phyloP scores from a whole-genome alignment of 768 basidiomycete species.

The Thelephora ganbajun region DNA sequence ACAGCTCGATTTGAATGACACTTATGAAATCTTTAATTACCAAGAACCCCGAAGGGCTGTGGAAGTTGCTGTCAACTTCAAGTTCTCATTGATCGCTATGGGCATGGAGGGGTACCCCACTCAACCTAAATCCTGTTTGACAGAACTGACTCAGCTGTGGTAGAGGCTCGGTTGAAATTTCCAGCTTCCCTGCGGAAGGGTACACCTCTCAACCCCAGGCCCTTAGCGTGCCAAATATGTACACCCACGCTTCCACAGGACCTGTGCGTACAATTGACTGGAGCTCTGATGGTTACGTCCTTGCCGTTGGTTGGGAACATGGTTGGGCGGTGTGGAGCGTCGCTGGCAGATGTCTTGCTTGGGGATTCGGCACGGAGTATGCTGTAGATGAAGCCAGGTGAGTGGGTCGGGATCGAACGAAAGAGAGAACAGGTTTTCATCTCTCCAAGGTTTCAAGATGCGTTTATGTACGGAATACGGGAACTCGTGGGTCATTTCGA shows the following conservation, averaged over 20 bases:
- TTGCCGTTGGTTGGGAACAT: constrained; percentile 82
- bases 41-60: constrained; percentile 55
- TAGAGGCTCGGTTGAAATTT: constrained; percentile 56
- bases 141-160: constrained; percentile 1
- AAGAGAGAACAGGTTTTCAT: neutral
- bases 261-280: constrained; percentile 63
- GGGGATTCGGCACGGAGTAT: constrained; percentile 59
- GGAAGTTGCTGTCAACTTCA: constrained; percentile 54
- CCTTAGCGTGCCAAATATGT: constrained; percentile 48
- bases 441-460: constrained; percentile 47
- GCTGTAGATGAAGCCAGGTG: constrained; percentile 36
- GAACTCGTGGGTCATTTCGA: constrained; percentile 40
- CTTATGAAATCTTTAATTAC: constrained; percentile 25
- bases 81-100: constrained; percentile 72
- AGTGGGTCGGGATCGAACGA: constrained; percentile 10
- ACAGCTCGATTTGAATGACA: constrained; percentile 33
- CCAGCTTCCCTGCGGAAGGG: constrained; percentile 55
- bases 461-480: constrained; percentile 72
- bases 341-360: constrained; percentile 76
- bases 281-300: constrained; percentile 91
- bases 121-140: constrained; percentile 4
- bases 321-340: constrained; percentile 91
- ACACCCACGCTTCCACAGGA: constrained; percentile 40
- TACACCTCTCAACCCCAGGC: constrained; percentile 43
- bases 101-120: constrained; percentile 50